Conservation (phyloP, 2,329 filamentous ascomycete genomes). For the Ophiobolus disseminans region DNA sequence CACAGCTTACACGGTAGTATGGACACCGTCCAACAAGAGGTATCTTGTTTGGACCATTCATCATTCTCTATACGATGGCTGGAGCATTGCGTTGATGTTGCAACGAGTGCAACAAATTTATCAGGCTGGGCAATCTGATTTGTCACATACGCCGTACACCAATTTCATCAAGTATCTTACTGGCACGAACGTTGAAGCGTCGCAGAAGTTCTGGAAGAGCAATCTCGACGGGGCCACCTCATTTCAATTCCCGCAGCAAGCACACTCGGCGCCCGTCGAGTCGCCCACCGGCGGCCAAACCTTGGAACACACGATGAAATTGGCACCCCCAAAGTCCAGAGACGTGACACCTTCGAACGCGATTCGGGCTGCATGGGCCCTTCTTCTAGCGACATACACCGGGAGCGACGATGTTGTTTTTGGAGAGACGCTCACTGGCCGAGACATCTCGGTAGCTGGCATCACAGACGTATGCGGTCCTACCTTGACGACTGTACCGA, state of each 20-base stretch:
- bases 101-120: conserved; percentile 40
- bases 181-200: conserved; percentile 23
- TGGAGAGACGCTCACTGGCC: conserved; percentile 43
- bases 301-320: conserved; percentile 30
- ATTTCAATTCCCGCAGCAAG: conserved; percentile 44
- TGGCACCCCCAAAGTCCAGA: conserved; percentile 28
- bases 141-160: conserved; percentile 34
- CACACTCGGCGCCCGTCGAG: conserved; percentile 24
- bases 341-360: conserved; percentile 40
- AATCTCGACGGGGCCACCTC: conserved; percentile 30
- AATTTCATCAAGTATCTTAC: conserved; percentile 46
- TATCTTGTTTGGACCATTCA: conserved; percentile 51
- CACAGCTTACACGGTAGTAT: conserved; percentile 37
- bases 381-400: conserved; percentile 30
- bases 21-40: conserved; percentile 13
- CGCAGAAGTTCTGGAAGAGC: conserved; percentile 44
- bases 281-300: conserved; percentile 32
- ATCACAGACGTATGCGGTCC: conserved; percentile 48
- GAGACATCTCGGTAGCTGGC: conserved; percentile 43
- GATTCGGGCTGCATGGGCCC: conserved; percentile 32
- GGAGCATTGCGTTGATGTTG: conserved; percentile 40
- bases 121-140: conserved; percentile 15
- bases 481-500: conserved; percentile 50
- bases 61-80: conserved; percentile 53
- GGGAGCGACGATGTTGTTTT: conserved; percentile 31